These are phyloP conservation scores for Quercus wislizeni DNA, from an alignment of 306 rosid genomes.

Conservation along the genomic window DNA sequence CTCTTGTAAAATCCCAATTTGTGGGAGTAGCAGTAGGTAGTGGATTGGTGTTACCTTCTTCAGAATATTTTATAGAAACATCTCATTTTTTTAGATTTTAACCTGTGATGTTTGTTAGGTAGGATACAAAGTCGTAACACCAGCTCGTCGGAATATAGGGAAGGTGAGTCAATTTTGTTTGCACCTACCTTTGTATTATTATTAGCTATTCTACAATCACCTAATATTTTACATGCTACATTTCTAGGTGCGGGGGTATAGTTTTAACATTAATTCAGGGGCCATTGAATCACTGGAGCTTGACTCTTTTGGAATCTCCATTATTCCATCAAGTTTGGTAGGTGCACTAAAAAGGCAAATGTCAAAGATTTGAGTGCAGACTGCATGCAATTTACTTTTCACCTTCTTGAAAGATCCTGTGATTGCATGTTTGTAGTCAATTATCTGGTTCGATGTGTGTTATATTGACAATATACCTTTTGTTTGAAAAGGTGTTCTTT, in stretches of 20 bases:
- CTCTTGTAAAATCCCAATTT: background rate
- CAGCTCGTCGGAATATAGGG: slow-evolving; percentile 73
- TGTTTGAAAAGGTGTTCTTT: slow-evolving; percentile 8
- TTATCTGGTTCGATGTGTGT: background rate
- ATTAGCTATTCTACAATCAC: slow-evolving; percentile 1
- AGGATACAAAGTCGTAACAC: slow-evolving; percentile 88
- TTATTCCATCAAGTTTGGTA: slow-evolving; percentile 90
- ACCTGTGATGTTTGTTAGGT: slow-evolving; percentile 61
- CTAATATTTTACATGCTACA: slow-evolving; percentile 19
- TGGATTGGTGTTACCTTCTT: background rate
- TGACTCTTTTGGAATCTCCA: slow-evolving; percentile 87
- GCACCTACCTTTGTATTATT: background rate
- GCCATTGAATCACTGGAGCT: slow-evolving; percentile 84
- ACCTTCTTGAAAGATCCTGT: background rate
- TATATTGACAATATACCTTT: background rate
- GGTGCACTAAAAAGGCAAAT: slow-evolving; percentile 15
- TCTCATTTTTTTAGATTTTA: slow-evolving; percentile 23
- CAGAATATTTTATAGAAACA: background rate
- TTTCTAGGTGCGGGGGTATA: slow-evolving; percentile 80
- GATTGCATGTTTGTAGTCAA: background rate
- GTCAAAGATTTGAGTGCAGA: background rate
- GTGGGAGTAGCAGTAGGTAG: background rate
- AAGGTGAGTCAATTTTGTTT: slow-evolving; percentile 48
- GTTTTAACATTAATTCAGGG: slow-evolving; percentile 82
- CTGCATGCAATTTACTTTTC: slow-evolving; percentile 4